Evolutionary conservation across 2,329 filamentous ascomycete species (phyloP).

Genomic region (Aspergillus caelatus): DNA sequence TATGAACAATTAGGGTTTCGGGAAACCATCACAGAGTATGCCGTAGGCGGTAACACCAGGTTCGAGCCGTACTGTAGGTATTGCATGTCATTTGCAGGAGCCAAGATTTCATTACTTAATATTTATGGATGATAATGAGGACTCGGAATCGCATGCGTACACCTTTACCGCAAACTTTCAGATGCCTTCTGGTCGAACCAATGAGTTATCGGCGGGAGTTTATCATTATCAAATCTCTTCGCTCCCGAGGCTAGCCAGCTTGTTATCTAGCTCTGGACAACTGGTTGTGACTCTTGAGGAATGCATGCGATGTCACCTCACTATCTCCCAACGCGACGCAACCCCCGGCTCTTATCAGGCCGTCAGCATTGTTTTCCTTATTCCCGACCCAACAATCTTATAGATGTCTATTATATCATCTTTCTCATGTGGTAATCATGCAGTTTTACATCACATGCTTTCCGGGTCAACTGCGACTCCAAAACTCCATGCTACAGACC

Average conservation of each 20-base stretch:
- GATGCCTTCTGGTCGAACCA: background rate
- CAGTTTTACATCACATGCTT: background rate
- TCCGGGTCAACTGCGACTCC: constrained; percentile 17
- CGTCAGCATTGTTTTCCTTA: background rate
- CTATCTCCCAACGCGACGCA: background rate
- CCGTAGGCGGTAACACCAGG: background rate
- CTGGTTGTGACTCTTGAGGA: background rate
- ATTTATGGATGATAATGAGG: constrained; percentile 6
- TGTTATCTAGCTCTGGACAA: background rate
- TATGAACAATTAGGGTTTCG: background rate
- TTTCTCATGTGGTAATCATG: background rate
- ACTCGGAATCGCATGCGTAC: constrained; percentile 6
- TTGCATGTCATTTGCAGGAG: constrained; percentile 6
- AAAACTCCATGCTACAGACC: constrained; percentile 31
- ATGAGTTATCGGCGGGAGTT: background rate
- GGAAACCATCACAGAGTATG: background rate
- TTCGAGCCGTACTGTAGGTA: background rate
- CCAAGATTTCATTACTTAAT: constrained; percentile 17
- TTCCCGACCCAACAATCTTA: background rate
- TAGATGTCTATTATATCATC: background rate
- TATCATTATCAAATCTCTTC: constrained; percentile 14
- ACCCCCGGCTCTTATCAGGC: constrained; percentile 1
- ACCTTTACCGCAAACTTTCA: constrained; percentile 3
- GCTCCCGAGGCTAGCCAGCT: background rate
- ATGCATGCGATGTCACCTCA: constrained; percentile 8